Evolutionary conservation across 768 basidiomycete genomes (phyloP), one percentile per base, ranked within the genome.

Genomic region (Mrakia gelida): DNA sequence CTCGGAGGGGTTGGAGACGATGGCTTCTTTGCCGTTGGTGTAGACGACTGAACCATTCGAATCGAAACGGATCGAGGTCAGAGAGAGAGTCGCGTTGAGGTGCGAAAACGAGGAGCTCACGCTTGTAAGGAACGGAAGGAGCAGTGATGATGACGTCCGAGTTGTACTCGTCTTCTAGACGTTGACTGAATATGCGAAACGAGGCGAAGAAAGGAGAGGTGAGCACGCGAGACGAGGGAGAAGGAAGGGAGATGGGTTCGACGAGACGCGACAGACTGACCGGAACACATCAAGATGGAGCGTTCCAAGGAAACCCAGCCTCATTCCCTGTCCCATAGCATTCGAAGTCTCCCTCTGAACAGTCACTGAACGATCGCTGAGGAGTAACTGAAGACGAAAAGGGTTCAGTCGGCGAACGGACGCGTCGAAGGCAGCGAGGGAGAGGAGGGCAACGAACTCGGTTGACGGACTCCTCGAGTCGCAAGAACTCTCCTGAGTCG

Each of bases 161-260:
- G 77, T 94, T 91, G 81, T 97, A 94, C 84, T 99, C 97, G 81
- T 99, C 97, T 84, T 98, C 97, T 5, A 99, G 86, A 21, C 97
- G 89, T 83, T 99, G 97, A 30, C 95, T 91, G 84, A 94, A 94
- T 56, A 95, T n/a, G 92, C 45, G 15, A 81, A 96, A 93, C 71
- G 71, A 38, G 18, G 34, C 11, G 30, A n/a, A 52, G 49, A 52
- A 52, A 52, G 49, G 21, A 52, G 49, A 21, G 49, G 34, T 34
- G n/a, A 49, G 30, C n/a, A 2, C 38, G 41, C 5, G 9, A n/a
- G 49, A 23, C 41, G 2, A 71, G 7, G 28, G 26, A 13, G 56
- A 56, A n/a, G 2, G 54, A 52, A 16, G 18, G 15, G 18, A 16
- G 18, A 52, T 52, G 10, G 10, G 18, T 43, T 43, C 41, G 52